These are phyloP conservation scores for Cryptosporidium tyzzeri DNA, from an alignment of 169 alveolate species.

Conservation along the genomic window DNA sequence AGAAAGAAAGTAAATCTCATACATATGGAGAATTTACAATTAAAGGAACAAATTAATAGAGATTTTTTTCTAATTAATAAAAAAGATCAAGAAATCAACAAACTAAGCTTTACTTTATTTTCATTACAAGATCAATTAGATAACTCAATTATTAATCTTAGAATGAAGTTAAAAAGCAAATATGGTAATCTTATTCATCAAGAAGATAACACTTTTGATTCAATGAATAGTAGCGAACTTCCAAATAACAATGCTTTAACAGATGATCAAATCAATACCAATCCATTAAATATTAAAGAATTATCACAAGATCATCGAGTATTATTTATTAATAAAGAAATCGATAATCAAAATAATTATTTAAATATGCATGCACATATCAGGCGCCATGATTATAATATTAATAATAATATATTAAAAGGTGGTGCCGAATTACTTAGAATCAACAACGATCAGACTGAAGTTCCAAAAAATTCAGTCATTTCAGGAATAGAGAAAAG, in stretches of 20 bases:
- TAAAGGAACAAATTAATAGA: slow-evolving; percentile 23
- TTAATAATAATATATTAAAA: neutral
- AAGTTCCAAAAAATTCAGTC: neutral
- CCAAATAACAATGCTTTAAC: neutral
- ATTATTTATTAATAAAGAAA: neutral
- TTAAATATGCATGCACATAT: slow-evolving; percentile 16
- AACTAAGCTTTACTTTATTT: slow-evolving; percentile 19
- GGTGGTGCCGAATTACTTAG: slow-evolving; percentile 18
- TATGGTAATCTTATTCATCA: slow-evolving; percentile 21
- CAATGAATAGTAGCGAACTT: neutral
- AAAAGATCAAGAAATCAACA: slow-evolving; percentile 48
- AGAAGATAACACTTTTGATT: neutral
- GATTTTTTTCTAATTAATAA: slow-evolving; percentile 7
- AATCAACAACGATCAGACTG: neutral
- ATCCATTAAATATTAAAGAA: neutral
- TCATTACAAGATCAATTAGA: slow-evolving; percentile 60
- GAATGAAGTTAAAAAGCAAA: slow-evolving; percentile 34
- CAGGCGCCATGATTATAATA: slow-evolving; percentile 18
- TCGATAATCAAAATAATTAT: slow-evolving; percentile 3
- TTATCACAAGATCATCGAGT: neutral
- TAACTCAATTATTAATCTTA: slow-evolving; percentile 39
- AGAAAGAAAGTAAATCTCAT: slow-evolving; percentile 51
- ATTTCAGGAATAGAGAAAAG: neutral
- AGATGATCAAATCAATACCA: neutral
- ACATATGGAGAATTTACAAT: slow-evolving; percentile 40